Evolutionary conservation across 352 stramenopile genomes (phyloP), one percentile per base, ranked within the genome.

Genomic region (Thraustochytrium striatum): DNA sequence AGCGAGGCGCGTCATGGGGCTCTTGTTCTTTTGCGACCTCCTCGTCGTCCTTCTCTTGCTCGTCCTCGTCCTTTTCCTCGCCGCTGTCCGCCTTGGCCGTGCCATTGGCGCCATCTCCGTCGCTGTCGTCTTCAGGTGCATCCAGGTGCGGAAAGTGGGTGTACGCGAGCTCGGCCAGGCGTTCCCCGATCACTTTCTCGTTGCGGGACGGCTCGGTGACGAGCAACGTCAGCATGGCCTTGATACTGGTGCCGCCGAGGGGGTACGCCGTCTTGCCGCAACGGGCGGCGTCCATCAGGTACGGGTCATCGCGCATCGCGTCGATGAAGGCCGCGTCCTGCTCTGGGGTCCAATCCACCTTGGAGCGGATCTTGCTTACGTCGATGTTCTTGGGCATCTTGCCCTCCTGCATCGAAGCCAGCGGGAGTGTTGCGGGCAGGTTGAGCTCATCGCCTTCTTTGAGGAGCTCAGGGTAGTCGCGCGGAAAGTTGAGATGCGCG

Each of bases 401-500:
- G n/a, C n/a, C n/a, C n/a, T n/a, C n/a, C n/a, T n/a, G n/a, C n/a
- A n/a, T n/a, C n/a, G n/a, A n/a, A n/a, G n/a, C n/a, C n/a, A n/a
- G n/a, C n/a, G n/a, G n/a, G n/a, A n/a, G n/a, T n/a, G n/a, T n/a
- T n/a, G n/a, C n/a, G n/a, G n/a, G n/a, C n/a, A n/a, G n/a, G 25
- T 61, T 61, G 7, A 19, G 7, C 30, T 61, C 57, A 21, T 35
- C 57, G 57, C 39, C 25, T 30, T 8, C 57, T 13, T 28, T 30
- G 53, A 13, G 9, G 11, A 13, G 9, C 21, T 61, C 53, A 21
- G 58, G 19, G 33, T 73, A n/a, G 36, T 62, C 28, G 19, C 62
- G 13, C 1, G 62, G 62, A 25, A 75, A 75, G 39, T 75, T 75
- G 32, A 75, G 65, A 19, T 75, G 43, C 8, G 65, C 65, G 16